Conservation (phyloP, 75 land plant species). For the Picea glauca region DNA sequence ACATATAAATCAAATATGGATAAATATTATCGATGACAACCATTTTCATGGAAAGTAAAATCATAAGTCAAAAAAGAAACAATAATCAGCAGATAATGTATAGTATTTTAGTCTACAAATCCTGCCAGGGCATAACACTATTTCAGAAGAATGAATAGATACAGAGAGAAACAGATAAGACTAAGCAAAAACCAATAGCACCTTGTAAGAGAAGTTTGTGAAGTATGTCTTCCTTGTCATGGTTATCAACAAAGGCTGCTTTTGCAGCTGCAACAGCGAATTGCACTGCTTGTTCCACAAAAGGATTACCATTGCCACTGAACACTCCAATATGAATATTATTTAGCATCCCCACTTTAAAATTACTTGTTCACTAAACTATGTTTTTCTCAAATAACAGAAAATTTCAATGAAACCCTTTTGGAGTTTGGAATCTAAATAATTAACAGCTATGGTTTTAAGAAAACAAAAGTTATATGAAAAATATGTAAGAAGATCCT, state of each 20-base stretch:
- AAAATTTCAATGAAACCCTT: not conserved
- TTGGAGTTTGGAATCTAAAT: not conserved
- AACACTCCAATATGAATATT: slow-evolving; percentile 9
- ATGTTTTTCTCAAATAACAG: not conserved
- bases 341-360: not conserved
- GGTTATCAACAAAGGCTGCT: slow-evolving; percentile 28
- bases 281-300: slow-evolving; percentile 89
- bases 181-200: slow-evolving; percentile 11
- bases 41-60: not conserved
- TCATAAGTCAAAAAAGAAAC: not conserved
- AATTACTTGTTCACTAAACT: not conserved
- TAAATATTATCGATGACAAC: not conserved
- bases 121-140: not conserved
- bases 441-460: not conserved
- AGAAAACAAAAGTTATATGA: not conserved
- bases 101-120: not conserved
- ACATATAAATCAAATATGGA: not conserved
- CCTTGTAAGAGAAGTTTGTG: slow-evolving; percentile 69
- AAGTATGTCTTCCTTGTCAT: slow-evolving; percentile 29
- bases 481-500: not conserved
- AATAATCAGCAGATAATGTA: not conserved
- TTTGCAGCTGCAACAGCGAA: slow-evolving; percentile 72
- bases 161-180: not conserved
- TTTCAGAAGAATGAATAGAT: not conserved
- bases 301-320: slow-evolving; percentile 71